A percentile compares a stretch with the other conserved stretches of the same genome.
Conservation (phyloP, 768 basidiomycete species). For the Calocera cornea region DNA sequence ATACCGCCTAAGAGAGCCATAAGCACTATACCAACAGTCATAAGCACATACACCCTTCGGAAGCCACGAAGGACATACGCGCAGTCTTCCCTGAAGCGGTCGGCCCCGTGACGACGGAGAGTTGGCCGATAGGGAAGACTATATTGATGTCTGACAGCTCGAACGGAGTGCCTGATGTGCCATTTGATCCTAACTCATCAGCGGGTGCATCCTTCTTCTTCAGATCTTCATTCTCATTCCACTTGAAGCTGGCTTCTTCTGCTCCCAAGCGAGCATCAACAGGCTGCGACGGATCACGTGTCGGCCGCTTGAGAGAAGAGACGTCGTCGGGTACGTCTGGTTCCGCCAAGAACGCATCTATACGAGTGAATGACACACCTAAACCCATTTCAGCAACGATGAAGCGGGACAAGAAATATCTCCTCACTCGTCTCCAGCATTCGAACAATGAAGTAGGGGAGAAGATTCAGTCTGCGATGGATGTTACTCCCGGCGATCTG, state of each 20-base stretch:
- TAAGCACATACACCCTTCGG: neutral
- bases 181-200: neutral
- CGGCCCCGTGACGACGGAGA: conserved; percentile 62
- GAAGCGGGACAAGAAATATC: neutral
- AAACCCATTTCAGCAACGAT: neutral
- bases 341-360: conserved; percentile 52
- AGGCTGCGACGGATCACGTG: conserved; percentile 19
- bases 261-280: conserved; percentile 38
- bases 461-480: neutral
- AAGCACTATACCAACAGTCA: conserved; percentile 28
- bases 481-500: neutral
- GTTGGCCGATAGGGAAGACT: conserved; percentile 54
- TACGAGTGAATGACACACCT: conserved; percentile 51
- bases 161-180: conserved; percentile 29
- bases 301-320: conserved; percentile 41
- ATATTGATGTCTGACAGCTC: conserved; percentile 54
- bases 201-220: conserved; percentile 17
- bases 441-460: neutral
- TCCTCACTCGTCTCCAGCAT: neutral
- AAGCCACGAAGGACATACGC: conserved; percentile 3
- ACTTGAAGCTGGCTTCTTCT: conserved; percentile 45
- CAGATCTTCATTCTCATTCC: conserved; percentile 41
- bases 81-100: conserved; percentile 79
- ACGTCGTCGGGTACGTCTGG: conserved; percentile 61
- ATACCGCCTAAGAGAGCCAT: conserved; percentile 30